A percentile compares a stretch with the other conserved stretches of the same genome.
Conservation (phyloP, 192 early-diverging fungal species). For the Backusella liffmaniae region DNA sequence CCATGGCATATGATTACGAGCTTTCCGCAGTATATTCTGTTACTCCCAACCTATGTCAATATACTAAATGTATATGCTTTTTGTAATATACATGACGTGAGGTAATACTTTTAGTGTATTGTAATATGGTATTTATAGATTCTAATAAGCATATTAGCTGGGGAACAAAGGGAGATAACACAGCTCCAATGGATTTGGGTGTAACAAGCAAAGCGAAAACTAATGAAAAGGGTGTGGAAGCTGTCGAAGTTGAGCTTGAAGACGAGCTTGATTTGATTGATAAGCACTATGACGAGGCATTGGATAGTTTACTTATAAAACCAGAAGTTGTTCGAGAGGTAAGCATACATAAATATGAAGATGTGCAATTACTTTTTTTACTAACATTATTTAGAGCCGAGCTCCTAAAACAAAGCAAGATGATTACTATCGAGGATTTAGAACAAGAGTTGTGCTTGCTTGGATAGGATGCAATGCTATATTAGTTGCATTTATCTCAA, state of each 20-base stretch:
- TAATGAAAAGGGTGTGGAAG: conserved; percentile 34
- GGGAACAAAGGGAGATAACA: conserved; percentile 86
- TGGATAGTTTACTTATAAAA: conserved; percentile 22
- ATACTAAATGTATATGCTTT: conserved; percentile 61
- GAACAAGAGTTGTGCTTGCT: conserved; percentile 64
- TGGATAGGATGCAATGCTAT: conserved; percentile 75
- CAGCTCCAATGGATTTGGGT: conserved; percentile 44
- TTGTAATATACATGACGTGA: conserved; percentile 61
- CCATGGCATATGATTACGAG: conserved; percentile 81
- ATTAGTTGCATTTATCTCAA: conserved; percentile 62
- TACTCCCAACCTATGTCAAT: conserved; percentile 80
- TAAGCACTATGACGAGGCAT: conserved; percentile 45
- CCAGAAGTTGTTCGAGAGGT: conserved; percentile 38
- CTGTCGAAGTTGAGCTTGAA: conserved; percentile 47
- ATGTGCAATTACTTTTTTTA: background rate
- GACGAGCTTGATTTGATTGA: conserved; percentile 48
- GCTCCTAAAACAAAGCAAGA: conserved; percentile 54
- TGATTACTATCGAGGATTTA: conserved; percentile 77
- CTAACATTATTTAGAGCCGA: conserved; percentile 23
- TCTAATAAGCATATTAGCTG: conserved; percentile 49
- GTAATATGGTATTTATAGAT: background rate
- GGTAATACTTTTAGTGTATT: conserved; percentile 19
- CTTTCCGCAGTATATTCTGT: conserved; percentile 70
- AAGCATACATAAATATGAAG: background rate
- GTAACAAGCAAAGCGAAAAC: conserved; percentile 39